Percentiles rank a stretch among this genome's conserved stretches.
phyloP scores from a whole-genome alignment of 2,329 filamentous ascomycete genomes.

The Rugonectria rugulosa region DNA sequence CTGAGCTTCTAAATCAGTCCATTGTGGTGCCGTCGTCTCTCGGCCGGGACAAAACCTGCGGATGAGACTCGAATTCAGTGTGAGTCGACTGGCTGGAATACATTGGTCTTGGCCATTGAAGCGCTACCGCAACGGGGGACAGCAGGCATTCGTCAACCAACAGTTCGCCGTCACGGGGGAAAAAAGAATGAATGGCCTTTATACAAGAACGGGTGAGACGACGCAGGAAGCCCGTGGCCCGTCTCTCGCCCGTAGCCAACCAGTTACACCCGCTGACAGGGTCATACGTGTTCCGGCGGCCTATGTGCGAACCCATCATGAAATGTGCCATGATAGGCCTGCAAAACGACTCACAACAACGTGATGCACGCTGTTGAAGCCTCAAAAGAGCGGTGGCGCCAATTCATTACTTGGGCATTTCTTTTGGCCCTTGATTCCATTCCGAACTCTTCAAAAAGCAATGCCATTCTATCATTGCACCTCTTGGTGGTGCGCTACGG shows the following conservation, averaged over 20 bases:
- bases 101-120: neutral
- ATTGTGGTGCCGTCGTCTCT: neutral
- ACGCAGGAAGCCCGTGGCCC: neutral
- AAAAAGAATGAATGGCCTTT: neutral
- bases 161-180: neutral
- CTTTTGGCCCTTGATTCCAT: neutral
- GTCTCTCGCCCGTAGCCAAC: neutral
- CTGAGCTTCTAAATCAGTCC: neutral
- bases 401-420: neutral
- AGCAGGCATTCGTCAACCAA: neutral
- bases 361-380: neutral
- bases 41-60: neutral
- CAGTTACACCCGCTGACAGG: neutral
- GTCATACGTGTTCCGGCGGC: neutral
- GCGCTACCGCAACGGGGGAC: neutral
- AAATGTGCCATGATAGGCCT: neutral
- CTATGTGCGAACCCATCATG: neutral
- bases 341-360: neutral
- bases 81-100: neutral
- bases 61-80: neutral
- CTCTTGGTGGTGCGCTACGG: neutral
- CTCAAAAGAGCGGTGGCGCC: neutral
- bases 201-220: neutral
- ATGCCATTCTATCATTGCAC: neutral
- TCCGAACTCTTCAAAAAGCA: neutral